Evolutionary conservation across 75 land plant genomes (phyloP), one percentile per base, ranked within the genome.

Genomic region (Pseudotsuga menziesii): DNA sequence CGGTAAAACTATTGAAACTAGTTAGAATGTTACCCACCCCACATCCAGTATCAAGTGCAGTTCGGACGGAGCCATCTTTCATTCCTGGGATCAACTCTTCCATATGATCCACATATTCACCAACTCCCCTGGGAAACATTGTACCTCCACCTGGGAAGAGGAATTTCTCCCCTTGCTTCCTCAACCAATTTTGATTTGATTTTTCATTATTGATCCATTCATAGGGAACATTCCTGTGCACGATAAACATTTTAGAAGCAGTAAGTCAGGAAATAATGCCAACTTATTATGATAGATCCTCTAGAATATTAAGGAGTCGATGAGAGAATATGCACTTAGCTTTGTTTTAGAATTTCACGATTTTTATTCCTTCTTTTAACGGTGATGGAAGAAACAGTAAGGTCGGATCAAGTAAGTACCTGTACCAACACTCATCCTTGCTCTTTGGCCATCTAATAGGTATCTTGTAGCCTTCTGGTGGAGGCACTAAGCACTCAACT

Each of bases 61-160:
- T 96, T 75, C 99, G 79, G 56, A 96, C 72, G 44, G 89, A 82
- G 27, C 99, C 97, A 87, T 91, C 97, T 57, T 87, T 85, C 99
- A 96, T 96, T 69, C 81, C 92, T 19, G 99, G 99, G 72, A 96
- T 88, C 75, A 96, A 79, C 79, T 82, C 88, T 74, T 84, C 83
- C 93, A 96, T 94, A 74, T 77, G 78, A 75, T 94, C 91, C 56
- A 94, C 84, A 80, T 96, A 96, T 19, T 84, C 88, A 76, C 88
- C 75, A 63, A 94, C 99, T 29, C 99, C 99, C 3, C 80, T 86
- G 0, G 99, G 97, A 73, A 94, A 96, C 97, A 96, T 94, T 5
- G 99, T 96, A 39, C 99, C 99, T 76, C 99, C 99, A 57, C 99
- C 99, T 57, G 99, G 99, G 70, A 96, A 96, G 60, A 90, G 27